Base-by-base conservation (phyloP, 139 green algal species). In the Chlorella sorokiniana region DNA sequence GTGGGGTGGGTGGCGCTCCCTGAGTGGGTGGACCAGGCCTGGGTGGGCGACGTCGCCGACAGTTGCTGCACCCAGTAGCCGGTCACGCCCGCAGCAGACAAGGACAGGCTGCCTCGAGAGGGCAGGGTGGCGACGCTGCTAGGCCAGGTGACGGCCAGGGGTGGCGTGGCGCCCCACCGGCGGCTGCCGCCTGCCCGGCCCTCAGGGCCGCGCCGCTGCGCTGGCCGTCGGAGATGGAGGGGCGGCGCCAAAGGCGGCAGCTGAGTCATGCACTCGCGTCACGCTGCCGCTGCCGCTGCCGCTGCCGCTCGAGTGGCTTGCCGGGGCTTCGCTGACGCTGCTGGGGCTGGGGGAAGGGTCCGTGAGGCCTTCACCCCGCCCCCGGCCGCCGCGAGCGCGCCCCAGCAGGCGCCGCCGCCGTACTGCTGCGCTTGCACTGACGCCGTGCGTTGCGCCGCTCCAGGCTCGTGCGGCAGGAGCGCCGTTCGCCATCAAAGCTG, bases 401-500 rank as follows among this genome's bases (percentile, higher is more conserved):
- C 0, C 52, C 52, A 20, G 8, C 29, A 1, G 11, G 14, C 7
- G 14, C 45, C 23, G 56, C 16, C 18, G 18, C 18, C 10, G 56
- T 31, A n/a, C 14, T 29, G 27, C 16, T n/a, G 37, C 73, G 73
- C 54, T 54, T 68, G 45, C 73, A 37, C 10, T 56, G 52, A 20
- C 73, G 73, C 73, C 73, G 73, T 54, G 20, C 20, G 73, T 69
- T 69, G 37, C 73, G 54, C 4, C 73, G 73, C 73, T 69, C 54
- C 54, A 79, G 54, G 54, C 73, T 79, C 14, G n/a, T 16, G 1
- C 73, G 54, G 54, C 73, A 79, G 54, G 37, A 56, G 25, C 73
- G 73, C 54, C 73, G 73, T 37, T 79, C 54, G 14, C 37, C 73
- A 48, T 79, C 73, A 79, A 79, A 79, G 54, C 73, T 79, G 73